Evolutionary conservation across 2,329 filamentous ascomycete genomes (phyloP), one percentile per base, ranked within the genome.

Genomic region (Aspergillus terreus): DNA sequence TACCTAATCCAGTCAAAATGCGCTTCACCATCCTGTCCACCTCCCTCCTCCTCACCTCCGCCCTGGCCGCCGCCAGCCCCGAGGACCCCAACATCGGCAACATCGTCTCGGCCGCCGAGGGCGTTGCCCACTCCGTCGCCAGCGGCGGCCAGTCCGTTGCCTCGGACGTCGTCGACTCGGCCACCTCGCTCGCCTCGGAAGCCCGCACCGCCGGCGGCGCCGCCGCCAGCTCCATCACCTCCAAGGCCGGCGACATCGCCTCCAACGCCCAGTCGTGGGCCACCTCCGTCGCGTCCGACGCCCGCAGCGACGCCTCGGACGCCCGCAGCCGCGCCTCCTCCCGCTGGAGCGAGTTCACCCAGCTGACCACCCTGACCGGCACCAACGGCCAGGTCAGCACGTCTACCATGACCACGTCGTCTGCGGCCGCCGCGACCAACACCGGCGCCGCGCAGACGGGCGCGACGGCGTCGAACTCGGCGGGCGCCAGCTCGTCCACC

Each of bases 21-120:
- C 63, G 66, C 51, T 58, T 64, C 57, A 59, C 58, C 44, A 46
- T 59, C 36, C 44, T 66, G 51, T 49, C 58, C 52, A 63, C 63
- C 32, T 43, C 55, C 33, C 57, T 67, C 49, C 51, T 64, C 53
- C 50, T 63, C 46, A 56, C 60, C 54, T 51, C 58, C 21, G 52
- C 56, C 46, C 54, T 58, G 56, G 44, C 64, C 38, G 57, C 62
- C 33, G 21, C 55, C 41, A 53, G 62, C 17, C 47, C 57, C 15
- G 48, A 48, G 41, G 11, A 47, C 36, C 33, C 50, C 50, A 54
- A 54, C 30, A 30, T 63, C 38, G 52, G 52, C 53, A 33, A 50
- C 23, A 56, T 61, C 54, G 32, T 63, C 52, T 55, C 58, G n/a
- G 46, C 44, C 33, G 58, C 48, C 41, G 21, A 51, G 17, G 48